phyloP scores from a whole-genome alignment of 2,329 filamentous ascomycete species.

The Westerdykella aurantiaca region DNA sequence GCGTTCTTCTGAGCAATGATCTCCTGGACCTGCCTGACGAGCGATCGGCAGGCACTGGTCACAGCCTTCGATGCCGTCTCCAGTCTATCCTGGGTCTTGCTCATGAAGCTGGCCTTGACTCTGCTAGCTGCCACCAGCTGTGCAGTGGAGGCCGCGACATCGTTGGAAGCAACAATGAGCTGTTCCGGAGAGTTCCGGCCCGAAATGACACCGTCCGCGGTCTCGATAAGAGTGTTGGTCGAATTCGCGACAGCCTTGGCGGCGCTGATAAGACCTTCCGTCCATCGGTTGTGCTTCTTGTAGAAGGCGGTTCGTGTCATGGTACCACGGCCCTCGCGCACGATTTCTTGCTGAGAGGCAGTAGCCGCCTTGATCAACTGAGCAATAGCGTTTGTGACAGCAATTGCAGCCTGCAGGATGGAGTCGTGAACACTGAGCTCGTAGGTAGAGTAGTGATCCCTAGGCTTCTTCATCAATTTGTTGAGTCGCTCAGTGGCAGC shows the following conservation, averaged over 20 bases:
- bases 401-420: slow-evolving; percentile 86
- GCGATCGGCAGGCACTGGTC: slow-evolving; percentile 74
- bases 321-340: slow-evolving; percentile 81
- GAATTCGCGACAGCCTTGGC: slow-evolving; percentile 92
- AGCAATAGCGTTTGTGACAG: slow-evolving; percentile 89
- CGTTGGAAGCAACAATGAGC: slow-evolving; percentile 94
- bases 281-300: slow-evolving; percentile 99
- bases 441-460: slow-evolving; percentile 91
- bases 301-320: slow-evolving; percentile 91
- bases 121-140: slow-evolving; percentile 92
- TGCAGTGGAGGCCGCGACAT: slow-evolving; percentile 91
- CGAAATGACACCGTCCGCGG: slow-evolving; percentile 89
- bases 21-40: slow-evolving; percentile 88
- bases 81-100: slow-evolving; percentile 86
- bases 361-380: slow-evolving; percentile 93
- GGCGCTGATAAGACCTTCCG: slow-evolving; percentile 91
- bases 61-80: slow-evolving; percentile 92
- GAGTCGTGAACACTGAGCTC: slow-evolving; percentile 94
- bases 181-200: slow-evolving; percentile 92
- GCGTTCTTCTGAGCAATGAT: slow-evolving; percentile 85
- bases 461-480: slow-evolving; percentile 93
- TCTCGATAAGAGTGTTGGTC: slow-evolving; percentile 96
- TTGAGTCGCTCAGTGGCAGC: slow-evolving; percentile 83
- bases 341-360: slow-evolving; percentile 90
- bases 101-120: slow-evolving; percentile 98